Percentiles rank a stretch among this genome's conserved stretches.
Conservation (phyloP, 345 rosid species). For the Excoecaria agallocha region DNA sequence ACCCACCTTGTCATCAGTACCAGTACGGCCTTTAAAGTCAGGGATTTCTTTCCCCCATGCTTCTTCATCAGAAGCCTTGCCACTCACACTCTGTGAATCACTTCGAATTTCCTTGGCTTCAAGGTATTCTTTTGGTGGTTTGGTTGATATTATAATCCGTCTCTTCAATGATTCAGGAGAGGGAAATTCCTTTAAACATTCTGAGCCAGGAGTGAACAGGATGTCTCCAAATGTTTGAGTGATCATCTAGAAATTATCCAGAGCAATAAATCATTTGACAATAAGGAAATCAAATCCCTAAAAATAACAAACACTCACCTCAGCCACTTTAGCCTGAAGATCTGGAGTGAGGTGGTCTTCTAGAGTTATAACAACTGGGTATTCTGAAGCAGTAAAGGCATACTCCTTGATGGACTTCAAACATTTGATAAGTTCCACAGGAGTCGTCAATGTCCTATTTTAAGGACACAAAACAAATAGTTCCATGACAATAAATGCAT, state of each 20-base stretch:
- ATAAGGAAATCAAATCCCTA: conserved; percentile 10
- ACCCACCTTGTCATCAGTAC: conserved; percentile 40
- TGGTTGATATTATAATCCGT: conserved; percentile 80
- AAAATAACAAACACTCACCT: conserved; percentile 39
- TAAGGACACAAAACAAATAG: conserved; percentile 15
- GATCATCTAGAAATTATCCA: conserved; percentile 60
- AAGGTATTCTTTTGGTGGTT: conserved; percentile 89
- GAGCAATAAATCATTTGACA: conserved; percentile 16
- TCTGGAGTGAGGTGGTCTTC: conserved; percentile 92
- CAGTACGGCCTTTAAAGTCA: conserved; percentile 30
- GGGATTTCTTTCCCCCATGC: conserved; percentile 83
- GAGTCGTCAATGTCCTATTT: conserved; percentile 78
- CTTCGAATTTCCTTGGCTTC: conserved; percentile 38
- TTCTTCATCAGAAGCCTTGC: conserved; percentile 39
- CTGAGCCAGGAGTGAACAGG: conserved; percentile 72
- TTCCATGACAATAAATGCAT: neutral
- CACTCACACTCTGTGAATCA: conserved; percentile 45
- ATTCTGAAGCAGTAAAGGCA: conserved; percentile 77
- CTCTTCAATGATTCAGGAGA: conserved; percentile 67
- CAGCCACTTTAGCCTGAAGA: conserved; percentile 85
- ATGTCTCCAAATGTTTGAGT: conserved; percentile 70
- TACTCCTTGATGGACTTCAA: conserved; percentile 64
- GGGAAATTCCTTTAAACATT: conserved; percentile 77
- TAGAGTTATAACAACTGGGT: conserved; percentile 84
- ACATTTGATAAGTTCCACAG: conserved; percentile 69